Evolutionary conservation across 2,329 filamentous ascomycete genomes (phyloP), one percentile per base, ranked within the genome.

Genomic region (Cytospora piceicola): DNA sequence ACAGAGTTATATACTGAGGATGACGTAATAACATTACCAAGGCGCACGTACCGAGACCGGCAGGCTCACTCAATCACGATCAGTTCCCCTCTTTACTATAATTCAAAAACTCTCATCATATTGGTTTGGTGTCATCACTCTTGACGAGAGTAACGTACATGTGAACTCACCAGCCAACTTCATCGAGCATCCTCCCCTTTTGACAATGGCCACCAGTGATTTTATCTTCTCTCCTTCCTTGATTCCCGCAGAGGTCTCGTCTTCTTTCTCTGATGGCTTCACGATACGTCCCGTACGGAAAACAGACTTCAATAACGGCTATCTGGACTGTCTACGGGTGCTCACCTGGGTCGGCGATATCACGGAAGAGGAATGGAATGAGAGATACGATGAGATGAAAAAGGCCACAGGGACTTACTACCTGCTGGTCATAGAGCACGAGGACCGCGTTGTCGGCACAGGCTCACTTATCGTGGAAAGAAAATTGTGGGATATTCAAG

Each of bases 261-360:
- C 84, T 39, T 80, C 82, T 32, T 83, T 94, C 0, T 91, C 91
- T 30, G 77, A 85, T 69, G 85, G 86, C 71, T 94, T 93, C 81
- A 85, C 79, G 2, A 85, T 93, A 73, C 90, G 92, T 20, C 88
- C 92, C 0, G 79, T 94, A 34, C 82, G 86, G 71, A 86, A 85
- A 71, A 80, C 78, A 64, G 92, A 95, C 77, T 93, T 89, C 77
- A 77, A 80, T 54, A 83, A 82, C 55, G 90, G 90, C 65, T 93
- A 93, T 76, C 83, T 94, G 58, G 89, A 92, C 71, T 90, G 92
- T 22, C 81, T 95, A 67, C 82, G 87, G 32, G 90, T 93, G 20
- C 81, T 95, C 64, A 94, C 92, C 1, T 91, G 88, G 61, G 90
- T 94, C 46, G 91, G 90, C 57, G 88, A 93, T 53, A 84, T 92